These are phyloP conservation scores for Rhypophila decipiens DNA, from an alignment of 495 filamentous ascomycete genomes.

Conservation along the genomic window DNA sequence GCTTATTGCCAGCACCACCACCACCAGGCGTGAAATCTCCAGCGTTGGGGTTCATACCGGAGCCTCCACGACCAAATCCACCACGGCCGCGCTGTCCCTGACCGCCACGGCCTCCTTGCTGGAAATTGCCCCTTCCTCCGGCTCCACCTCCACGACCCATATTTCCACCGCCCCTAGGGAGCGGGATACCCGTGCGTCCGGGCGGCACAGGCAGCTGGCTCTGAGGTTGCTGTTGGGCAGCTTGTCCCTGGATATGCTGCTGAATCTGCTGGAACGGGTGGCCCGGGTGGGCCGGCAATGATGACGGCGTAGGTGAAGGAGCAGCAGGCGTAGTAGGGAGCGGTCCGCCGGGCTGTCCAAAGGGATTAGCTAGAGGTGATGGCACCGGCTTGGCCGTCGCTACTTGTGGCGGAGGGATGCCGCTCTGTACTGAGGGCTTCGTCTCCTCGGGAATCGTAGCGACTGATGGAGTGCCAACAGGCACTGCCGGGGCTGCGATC, in stretches of 20 bases:
- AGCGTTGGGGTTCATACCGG: conserved; percentile 21
- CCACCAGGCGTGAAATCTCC: conserved; percentile 21
- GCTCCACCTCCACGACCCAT: conserved; percentile 5
- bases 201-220: background rate
- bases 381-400: conserved; percentile 5
- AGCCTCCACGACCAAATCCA: conserved; percentile 16
- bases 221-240: background rate
- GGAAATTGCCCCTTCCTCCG: conserved; percentile 1
- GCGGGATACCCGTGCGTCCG: background rate
- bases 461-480: background rate
- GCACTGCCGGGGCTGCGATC: background rate
- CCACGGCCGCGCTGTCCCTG: conserved; percentile 21
- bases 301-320: background rate
- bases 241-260: conserved; percentile 1
- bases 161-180: conserved; percentile 4
- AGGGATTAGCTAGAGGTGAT: conserved; percentile 6
- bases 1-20: conserved; percentile 19
- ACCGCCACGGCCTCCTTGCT: conserved; percentile 13
- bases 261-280: conserved; percentile 1
- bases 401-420: background rate
- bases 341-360: conserved; percentile 8
- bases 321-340: background rate
- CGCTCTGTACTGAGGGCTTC: conserved; percentile 9
- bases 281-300: conserved; percentile 12
- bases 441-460: conserved; percentile 1